phyloP scores from a whole-genome alignment of 176 grass and related monocot genomes.

The Cenchrus americanus region DNA sequence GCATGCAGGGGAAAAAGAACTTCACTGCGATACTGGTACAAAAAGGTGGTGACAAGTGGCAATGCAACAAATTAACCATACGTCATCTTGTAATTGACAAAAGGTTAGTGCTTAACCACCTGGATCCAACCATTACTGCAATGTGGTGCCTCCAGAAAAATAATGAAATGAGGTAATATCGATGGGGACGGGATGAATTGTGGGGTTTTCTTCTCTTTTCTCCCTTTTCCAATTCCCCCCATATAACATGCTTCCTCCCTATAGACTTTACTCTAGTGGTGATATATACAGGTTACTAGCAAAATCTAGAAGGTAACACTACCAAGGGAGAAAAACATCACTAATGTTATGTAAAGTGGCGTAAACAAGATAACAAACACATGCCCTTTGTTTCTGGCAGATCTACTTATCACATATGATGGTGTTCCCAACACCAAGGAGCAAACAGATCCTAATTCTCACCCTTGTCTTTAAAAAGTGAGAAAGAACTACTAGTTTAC shows the following conservation, averaged over 20 bases:
- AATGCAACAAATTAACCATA: constrained; percentile 45
- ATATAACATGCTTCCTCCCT: not conserved
- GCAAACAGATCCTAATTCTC: not conserved
- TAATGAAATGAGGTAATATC: constrained; percentile 39
- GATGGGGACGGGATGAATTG: constrained; percentile 44
- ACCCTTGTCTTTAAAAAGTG: constrained; percentile 18
- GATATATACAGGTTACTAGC: constrained; percentile 13
- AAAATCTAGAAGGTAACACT: constrained; percentile 35
- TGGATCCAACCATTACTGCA: constrained; percentile 54
- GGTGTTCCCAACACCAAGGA: constrained; percentile 6
- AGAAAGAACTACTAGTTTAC: not conserved
- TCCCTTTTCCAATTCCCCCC: not conserved
- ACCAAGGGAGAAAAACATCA: constrained; percentile 17
- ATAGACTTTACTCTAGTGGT: not conserved
- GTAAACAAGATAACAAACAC: not conserved
- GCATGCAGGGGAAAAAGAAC: constrained; percentile 40
- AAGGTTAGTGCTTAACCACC: constrained; percentile 64
- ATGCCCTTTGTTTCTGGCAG: constrained; percentile 2
- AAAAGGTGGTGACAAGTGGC: constrained; percentile 56
- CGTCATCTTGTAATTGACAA: constrained; percentile 54
- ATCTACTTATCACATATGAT: constrained; percentile 34
- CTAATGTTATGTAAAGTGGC: constrained; percentile 4
- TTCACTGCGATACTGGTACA: constrained; percentile 37
- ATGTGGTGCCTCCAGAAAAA: constrained; percentile 36
- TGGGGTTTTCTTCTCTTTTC: not conserved